Evolutionary conservation across 2,329 filamentous ascomycete genomes (phyloP).

Genomic region (Exophiala oligosperma): DNA sequence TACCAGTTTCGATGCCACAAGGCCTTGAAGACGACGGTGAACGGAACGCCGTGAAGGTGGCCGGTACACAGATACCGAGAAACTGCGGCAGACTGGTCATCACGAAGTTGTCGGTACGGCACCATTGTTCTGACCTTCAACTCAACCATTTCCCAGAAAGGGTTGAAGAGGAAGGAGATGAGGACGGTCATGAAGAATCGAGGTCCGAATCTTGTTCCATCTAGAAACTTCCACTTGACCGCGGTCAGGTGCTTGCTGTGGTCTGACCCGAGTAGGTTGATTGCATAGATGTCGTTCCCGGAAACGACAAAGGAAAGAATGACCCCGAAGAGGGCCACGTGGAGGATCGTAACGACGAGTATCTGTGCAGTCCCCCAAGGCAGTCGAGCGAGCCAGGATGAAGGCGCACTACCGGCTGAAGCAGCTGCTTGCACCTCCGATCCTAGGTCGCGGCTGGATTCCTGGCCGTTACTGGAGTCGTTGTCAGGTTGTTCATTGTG

Average conservation of each 20-base stretch:
- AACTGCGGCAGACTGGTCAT: background rate
- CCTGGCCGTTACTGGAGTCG: background rate
- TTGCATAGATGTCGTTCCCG: conserved; percentile 6
- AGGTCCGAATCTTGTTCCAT: conserved; percentile 12
- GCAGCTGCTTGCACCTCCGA: background rate
- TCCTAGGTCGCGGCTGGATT: background rate
- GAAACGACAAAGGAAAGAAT: conserved; percentile 13
- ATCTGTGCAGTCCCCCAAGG: conserved; percentile 4
- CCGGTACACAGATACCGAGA: conserved; percentile 2
- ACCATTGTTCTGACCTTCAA: conserved; percentile 4
- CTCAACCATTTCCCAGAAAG: conserved; percentile 12
- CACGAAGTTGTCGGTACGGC: conserved; percentile 9
- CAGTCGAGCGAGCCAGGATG: conserved; percentile 1
- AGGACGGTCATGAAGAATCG: conserved; percentile 12
- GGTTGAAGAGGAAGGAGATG: conserved; percentile 5
- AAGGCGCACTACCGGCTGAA: background rate
- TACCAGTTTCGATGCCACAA: conserved; percentile 8
- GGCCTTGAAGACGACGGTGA: conserved; percentile 9
- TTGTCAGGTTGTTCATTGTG: no score
- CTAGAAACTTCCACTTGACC: conserved; percentile 11
- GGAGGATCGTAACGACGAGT: background rate
- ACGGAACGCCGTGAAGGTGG: conserved; percentile 6
- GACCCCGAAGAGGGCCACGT: conserved; percentile 8
- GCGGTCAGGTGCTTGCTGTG: conserved; percentile 1
- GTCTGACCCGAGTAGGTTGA: conserved; percentile 5